Evolutionary conservation across 169 alveolate species (phyloP).

Genomic region (Eimeria falciformis): DNA sequence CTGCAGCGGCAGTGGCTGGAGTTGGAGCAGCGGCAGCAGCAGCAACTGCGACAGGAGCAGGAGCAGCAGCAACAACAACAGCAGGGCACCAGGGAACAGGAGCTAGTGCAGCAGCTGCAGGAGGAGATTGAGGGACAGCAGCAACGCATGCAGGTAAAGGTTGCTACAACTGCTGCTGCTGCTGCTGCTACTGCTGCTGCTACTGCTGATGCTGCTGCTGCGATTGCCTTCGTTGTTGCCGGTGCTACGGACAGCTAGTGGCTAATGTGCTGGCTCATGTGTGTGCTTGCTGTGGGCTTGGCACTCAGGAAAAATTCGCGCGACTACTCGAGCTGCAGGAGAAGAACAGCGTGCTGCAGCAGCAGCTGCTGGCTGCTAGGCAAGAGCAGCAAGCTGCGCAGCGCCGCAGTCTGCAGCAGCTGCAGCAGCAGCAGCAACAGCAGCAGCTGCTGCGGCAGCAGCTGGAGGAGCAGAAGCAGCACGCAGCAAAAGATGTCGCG

Average conservation of each 20-base stretch:
- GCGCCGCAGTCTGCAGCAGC: constrained; percentile 22
- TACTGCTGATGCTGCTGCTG: neutral
- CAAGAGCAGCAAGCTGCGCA: constrained; percentile 34
- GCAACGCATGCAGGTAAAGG: constrained; percentile 36
- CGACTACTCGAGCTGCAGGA: neutral
- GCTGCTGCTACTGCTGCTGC: neutral
- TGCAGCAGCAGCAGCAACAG: constrained; percentile 9
- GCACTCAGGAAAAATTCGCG: constrained; percentile 10
- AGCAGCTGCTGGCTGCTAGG: constrained; percentile 18
- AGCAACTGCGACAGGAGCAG: too few species aligned
- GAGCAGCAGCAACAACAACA: constrained; percentile 9
- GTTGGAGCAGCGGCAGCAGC: neutral
- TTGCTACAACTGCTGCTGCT: constrained; percentile 10
- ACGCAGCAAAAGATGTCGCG: constrained; percentile 1
- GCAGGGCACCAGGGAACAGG: neutral
- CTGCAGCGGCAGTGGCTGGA: constrained; percentile 19
- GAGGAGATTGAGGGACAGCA: constrained; percentile 23
- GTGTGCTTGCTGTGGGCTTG: neutral
- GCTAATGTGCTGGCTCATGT: neutral
- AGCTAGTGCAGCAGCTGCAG: constrained; percentile 28
- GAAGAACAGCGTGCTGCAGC: constrained; percentile 29
- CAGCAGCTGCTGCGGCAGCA: constrained; percentile 47
- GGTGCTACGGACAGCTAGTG: too few species aligned
- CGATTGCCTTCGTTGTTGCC: too few species aligned
- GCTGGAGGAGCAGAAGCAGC: constrained; percentile 37